Evolutionary conservation across 805 yeast species (phyloP).

Genomic region (Pichia scutulata): DNA sequence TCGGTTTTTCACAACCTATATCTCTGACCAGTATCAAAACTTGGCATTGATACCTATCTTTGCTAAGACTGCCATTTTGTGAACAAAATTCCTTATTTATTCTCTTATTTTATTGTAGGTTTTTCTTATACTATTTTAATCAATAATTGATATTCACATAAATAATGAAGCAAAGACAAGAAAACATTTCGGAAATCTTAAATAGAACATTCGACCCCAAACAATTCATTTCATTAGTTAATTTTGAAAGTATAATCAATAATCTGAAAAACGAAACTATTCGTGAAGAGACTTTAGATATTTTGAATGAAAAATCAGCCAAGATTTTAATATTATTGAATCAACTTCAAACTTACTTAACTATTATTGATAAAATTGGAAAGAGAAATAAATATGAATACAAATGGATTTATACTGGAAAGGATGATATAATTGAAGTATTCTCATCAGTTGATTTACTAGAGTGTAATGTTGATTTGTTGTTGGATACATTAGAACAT

Average conservation of each 20-base stretch:
- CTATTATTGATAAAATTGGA: slow-evolving; percentile 2
- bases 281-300: neutral
- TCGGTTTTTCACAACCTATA: neutral
- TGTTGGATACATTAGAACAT: slow-evolving; percentile 29
- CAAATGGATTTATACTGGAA: slow-evolving; percentile 29
- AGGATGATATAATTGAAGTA: slow-evolving; percentile 27
- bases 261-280: neutral
- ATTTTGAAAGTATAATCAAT: neutral
- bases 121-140: neutral
- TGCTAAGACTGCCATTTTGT: neutral
- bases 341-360: neutral
- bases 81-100: neutral
- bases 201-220: slow-evolving; percentile 1
- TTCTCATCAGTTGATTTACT: slow-evolving; percentile 25
- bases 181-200: slow-evolving; percentile 2
- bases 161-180: slow-evolving; percentile 30
- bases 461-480: slow-evolving; percentile 29
- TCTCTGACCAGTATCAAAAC: neutral
- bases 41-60: neutral
- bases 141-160: neutral
- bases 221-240: neutral
- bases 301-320: neutral
- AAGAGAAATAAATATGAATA: neutral
- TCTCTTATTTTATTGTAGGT: neutral
- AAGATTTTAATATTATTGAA: slow-evolving; percentile 1